These are phyloP conservation scores for Coniochaeta prunicola DNA, from an alignment of 2,329 filamentous ascomycete species.

Conservation along the genomic window DNA sequence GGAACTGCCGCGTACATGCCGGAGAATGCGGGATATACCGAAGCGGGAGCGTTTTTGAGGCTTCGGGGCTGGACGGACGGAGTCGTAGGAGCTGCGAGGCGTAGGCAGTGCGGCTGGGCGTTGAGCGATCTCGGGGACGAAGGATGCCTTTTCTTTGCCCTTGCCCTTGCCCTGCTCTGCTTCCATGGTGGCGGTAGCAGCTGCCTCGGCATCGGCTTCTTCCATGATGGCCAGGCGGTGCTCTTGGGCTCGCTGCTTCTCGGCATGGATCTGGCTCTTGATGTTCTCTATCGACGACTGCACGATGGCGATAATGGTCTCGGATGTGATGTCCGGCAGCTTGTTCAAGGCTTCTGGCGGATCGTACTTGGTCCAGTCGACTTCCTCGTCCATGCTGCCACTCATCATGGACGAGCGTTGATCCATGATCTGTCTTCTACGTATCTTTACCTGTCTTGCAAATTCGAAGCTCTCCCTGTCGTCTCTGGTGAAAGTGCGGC, in stretches of 20 bases:
- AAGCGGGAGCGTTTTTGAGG: constrained; percentile 25
- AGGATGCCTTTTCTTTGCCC: not conserved
- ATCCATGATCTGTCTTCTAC: not conserved
- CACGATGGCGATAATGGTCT: constrained; percentile 33
- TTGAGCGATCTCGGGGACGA: not conserved
- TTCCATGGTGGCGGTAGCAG: constrained; percentile 12
- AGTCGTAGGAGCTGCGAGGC: not conserved
- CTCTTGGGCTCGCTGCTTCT: constrained; percentile 21
- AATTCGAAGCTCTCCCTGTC: not conserved
- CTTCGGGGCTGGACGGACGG: constrained; percentile 11
- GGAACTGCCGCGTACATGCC: constrained; percentile 18
- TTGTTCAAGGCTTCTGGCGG: constrained; percentile 35
- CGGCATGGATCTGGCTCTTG: constrained; percentile 24
- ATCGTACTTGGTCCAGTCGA: constrained; percentile 39
- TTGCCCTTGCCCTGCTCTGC: constrained; percentile 9
- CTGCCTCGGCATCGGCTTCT: constrained; percentile 5
- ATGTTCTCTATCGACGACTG: constrained; percentile 38
- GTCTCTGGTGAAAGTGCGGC: not conserved
- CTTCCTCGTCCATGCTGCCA: constrained; percentile 14
- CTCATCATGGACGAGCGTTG: not conserved
- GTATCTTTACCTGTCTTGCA: not conserved
- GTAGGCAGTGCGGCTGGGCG: not conserved
- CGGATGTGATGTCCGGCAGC: constrained; percentile 28
- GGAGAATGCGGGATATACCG: constrained; percentile 29
- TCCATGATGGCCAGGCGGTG: constrained; percentile 18